These are phyloP conservation scores for Alliaria petiolata DNA, from an alignment of 345 rosid species.

Conservation along the genomic window DNA sequence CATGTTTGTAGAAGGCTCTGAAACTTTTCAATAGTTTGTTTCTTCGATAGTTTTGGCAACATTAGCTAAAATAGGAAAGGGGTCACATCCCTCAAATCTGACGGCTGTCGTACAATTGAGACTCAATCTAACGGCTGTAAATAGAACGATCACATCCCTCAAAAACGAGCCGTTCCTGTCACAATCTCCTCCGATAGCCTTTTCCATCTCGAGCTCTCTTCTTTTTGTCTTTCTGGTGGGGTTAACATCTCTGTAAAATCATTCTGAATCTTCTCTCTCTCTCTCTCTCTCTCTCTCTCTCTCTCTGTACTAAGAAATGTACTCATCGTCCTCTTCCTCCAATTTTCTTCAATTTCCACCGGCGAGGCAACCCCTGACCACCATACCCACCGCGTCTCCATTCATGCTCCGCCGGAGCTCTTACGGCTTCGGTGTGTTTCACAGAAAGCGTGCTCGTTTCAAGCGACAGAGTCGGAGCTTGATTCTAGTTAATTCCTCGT, in stretches of 20 bases:
- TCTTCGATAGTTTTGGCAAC: constrained; percentile 55
- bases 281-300: constrained; percentile 1
- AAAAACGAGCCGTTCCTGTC: neutral
- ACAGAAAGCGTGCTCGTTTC: constrained; percentile 48
- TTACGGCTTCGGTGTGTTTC: constrained; percentile 38
- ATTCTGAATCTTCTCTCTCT: neutral
- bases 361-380: neutral
- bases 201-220: constrained; percentile 4
- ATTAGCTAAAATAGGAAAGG: constrained; percentile 39
- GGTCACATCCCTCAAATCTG: neutral
- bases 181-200: neutral
- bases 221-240: neutral
- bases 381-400: constrained; percentile 29
- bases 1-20: constrained; percentile 32
- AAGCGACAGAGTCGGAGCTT: constrained; percentile 30
- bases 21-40: too few relatives aligned
- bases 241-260: neutral
- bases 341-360: constrained; percentile 7
- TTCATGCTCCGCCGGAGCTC: constrained; percentile 31
- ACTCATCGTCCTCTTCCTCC: constrained; percentile 16
- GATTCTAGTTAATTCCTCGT: constrained; percentile 21
- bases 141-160: neutral
- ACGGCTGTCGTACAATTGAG: neutral
- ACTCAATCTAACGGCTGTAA: neutral
- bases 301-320: constrained; percentile 4